Percentiles rank a stretch among this genome's conserved stretches.
Conservation (phyloP, 2,329 filamentous ascomycete genomes). For the Aspergillus arachidicola region DNA sequence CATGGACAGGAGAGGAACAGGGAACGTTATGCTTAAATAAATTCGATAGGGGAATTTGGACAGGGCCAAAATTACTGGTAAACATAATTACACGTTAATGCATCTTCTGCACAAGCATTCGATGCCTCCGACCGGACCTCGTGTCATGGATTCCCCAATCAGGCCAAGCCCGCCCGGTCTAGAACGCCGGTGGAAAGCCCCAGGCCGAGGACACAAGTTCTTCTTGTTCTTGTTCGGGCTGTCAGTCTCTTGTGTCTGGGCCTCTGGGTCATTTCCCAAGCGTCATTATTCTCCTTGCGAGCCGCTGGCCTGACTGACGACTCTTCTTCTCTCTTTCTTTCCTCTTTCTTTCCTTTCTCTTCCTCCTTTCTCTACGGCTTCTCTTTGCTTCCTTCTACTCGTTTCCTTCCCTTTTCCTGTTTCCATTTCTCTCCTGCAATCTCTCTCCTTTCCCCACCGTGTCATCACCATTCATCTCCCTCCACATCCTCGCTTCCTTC, state of each 20-base stretch:
- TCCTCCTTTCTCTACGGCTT: not conserved
- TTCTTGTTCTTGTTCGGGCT: slow-evolving; percentile 14
- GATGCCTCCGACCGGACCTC: slow-evolving; percentile 17
- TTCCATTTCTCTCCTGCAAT: slow-evolving; percentile 8
- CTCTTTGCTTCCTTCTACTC: slow-evolving; percentile 12
- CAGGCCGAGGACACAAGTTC: slow-evolving; percentile 17
- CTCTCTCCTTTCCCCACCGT: slow-evolving; percentile 19
- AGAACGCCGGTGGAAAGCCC: slow-evolving; percentile 23
- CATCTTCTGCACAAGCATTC: slow-evolving; percentile 4
- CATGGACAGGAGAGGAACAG: not conserved
- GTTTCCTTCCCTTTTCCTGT: slow-evolving; percentile 4
- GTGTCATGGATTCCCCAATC: slow-evolving; percentile 28
- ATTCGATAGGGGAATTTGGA: not conserved
- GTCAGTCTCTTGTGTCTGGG: slow-evolving; percentile 16
- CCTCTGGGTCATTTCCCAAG: slow-evolving; percentile 20
- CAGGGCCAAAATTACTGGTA: slow-evolving; percentile 1
- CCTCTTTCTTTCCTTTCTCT: slow-evolving; percentile 17
- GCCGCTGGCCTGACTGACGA: slow-evolving; percentile 1
- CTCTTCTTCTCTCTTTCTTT: slow-evolving; percentile 18
- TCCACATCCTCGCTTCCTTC: slow-evolving; percentile 11
- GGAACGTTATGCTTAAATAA: slow-evolving; percentile 2
- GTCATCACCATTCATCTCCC: slow-evolving; percentile 18
- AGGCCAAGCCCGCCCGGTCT: slow-evolving; percentile 23
- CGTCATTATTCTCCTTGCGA: slow-evolving; percentile 19
- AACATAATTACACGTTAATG: not conserved